A percentile compares a stretch with the other conserved stretches of the same genome.
phyloP scores from a whole-genome alignment of 768 basidiomycete species.

The Pulveroboletus sp. region DNA sequence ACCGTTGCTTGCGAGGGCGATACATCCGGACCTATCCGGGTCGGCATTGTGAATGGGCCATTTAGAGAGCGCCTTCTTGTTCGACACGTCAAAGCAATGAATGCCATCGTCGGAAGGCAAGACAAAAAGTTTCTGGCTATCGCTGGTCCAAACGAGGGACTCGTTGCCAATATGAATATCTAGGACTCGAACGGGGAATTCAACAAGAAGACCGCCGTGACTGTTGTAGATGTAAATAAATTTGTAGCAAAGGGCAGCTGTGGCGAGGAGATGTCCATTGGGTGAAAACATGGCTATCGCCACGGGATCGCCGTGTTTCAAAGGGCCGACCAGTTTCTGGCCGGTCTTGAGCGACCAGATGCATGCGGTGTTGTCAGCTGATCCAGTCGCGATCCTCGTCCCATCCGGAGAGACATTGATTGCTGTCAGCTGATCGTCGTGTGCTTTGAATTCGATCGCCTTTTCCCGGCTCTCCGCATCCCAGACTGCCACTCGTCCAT shows the following conservation, averaged over 20 bases:
- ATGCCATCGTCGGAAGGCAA: not conserved
- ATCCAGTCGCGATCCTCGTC: not conserved
- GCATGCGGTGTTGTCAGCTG: not conserved
- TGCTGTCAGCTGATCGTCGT: not conserved
- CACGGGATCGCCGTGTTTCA: not conserved
- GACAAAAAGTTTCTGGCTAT: not conserved
- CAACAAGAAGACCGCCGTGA: too few species aligned
- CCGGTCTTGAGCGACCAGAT: slow-evolving; percentile 7
- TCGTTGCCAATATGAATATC: too few species aligned
- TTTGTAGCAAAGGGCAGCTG: not conserved
- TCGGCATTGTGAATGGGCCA: not conserved
- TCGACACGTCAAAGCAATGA: not conserved
- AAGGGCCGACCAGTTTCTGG: not conserved
- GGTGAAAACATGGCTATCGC: slow-evolving; percentile 10
- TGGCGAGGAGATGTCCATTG: not conserved
- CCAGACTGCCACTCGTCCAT: not conserved
- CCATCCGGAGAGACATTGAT: not conserved
- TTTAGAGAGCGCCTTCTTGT: not conserved
- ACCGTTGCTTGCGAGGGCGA: not conserved
- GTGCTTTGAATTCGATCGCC: not conserved
- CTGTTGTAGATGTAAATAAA: slow-evolving; percentile 4
- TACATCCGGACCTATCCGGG: not conserved
- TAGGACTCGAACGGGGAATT: too few species aligned
- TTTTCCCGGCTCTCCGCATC: not conserved
- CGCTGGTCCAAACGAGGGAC: not conserved